These are phyloP conservation scores for Rosellinia necatrix DNA, from an alignment of 2,329 filamentous ascomycete genomes.

Conservation along the genomic window DNA sequence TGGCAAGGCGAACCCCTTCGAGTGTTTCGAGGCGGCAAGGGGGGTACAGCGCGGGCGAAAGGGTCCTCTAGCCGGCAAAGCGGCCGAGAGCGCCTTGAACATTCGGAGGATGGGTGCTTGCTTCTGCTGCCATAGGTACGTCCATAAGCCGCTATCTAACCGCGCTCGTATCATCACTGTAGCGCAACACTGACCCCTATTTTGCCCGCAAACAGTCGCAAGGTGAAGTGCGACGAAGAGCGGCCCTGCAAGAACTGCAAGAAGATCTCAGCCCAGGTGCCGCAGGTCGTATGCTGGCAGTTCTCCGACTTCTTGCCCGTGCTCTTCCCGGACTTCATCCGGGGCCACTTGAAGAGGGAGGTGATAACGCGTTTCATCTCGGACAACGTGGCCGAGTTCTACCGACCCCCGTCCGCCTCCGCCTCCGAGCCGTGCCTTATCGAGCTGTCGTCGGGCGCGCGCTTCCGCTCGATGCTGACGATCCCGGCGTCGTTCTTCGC, in stretches of 20 bases:
- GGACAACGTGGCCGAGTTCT: conserved; percentile 48
- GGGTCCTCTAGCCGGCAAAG: conserved; percentile 58
- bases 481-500: conserved; percentile 58
- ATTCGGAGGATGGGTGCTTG: conserved; percentile 60
- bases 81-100: conserved; percentile 58
- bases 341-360: conserved; percentile 55
- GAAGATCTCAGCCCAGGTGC: conserved; percentile 54
- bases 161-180: not conserved
- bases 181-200: not conserved
- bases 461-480: conserved; percentile 51
- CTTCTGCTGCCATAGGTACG: conserved; percentile 58
- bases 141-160: not conserved
- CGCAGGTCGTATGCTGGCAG: conserved; percentile 63
- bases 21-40: conserved; percentile 59
- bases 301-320: conserved; percentile 59
- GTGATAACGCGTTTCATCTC: conserved; percentile 53
- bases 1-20: conserved; percentile 56
- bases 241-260: conserved; percentile 62
- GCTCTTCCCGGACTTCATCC: conserved; percentile 58
- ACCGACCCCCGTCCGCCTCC: conserved; percentile 3
- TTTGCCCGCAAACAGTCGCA: conserved; percentile 47
- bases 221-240: conserved; percentile 61
- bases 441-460: conserved; percentile 53
- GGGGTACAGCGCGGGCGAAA: conserved; percentile 60
- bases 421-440: conserved; percentile 48